Conservation (phyloP, 495 filamentous ascomycete species). For the Trichoderma asperelloides region DNA sequence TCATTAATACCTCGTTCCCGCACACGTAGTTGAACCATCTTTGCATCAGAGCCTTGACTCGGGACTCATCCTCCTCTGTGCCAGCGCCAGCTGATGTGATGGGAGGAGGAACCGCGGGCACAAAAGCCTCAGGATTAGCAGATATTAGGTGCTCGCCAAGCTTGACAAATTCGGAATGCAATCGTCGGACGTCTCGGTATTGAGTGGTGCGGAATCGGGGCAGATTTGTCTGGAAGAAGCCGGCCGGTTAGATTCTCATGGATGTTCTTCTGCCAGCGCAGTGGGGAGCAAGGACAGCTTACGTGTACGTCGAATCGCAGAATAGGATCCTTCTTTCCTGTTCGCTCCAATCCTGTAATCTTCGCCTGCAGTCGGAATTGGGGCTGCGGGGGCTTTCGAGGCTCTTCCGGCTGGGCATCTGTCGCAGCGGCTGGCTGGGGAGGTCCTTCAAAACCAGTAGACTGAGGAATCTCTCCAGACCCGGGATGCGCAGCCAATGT, state of each 20-base stretch:
- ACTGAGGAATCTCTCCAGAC: conserved; percentile 9
- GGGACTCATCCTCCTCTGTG: conserved; percentile 89
- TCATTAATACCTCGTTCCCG: conserved; percentile 82
- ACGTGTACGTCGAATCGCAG: conserved; percentile 96
- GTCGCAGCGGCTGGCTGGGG: conserved; percentile 20
- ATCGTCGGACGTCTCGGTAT: conserved; percentile 90
- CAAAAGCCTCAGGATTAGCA: conserved; percentile 92
- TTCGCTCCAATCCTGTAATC: conserved; percentile 85
- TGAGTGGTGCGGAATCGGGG: conserved; percentile 96
- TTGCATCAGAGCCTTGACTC: conserved; percentile 83
- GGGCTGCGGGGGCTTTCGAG: conserved; percentile 33
- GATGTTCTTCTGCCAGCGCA: not conserved
- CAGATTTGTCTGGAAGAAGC: conserved; percentile 70
- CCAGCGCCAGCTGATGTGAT: conserved; percentile 89
- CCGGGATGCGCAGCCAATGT: conserved; percentile 7
- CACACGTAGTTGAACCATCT: conserved; percentile 92
- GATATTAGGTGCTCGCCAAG: conserved; percentile 91
- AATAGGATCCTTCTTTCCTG: conserved; percentile 90
- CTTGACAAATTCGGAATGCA: conserved; percentile 92
- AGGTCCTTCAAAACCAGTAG: not conserved
- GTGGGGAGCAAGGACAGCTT: conserved; percentile 23
- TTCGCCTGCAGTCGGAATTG: conserved; percentile 86
- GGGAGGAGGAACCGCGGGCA: conserved; percentile 88
- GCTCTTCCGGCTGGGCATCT: conserved; percentile 20
- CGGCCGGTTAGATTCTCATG: conserved; percentile 13